These are phyloP conservation scores for Aspergillus sp. DNA, from an alignment of 2,329 filamentous ascomycete genomes.

Conservation along the genomic window DNA sequence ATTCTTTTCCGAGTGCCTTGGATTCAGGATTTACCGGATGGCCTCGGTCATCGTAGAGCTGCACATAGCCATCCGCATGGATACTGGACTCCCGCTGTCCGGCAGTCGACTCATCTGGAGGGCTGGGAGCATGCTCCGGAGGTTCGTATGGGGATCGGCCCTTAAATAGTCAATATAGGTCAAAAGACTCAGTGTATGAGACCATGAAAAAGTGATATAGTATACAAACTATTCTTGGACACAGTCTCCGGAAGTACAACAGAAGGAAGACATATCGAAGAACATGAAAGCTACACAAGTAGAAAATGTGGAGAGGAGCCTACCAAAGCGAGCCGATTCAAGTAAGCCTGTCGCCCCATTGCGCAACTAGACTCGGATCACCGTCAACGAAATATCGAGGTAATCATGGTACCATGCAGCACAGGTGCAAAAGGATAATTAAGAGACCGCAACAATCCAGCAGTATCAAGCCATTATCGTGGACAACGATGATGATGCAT, in stretches of 20 bases:
- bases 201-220: neutral
- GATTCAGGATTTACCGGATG: constrained; percentile 42
- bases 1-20: constrained; percentile 31
- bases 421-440: neutral
- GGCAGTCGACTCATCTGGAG: constrained; percentile 13
- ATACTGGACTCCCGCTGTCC: constrained; percentile 17
- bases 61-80: constrained; percentile 39
- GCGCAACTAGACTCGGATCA: constrained; percentile 2
- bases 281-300: neutral
- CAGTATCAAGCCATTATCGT: neutral
- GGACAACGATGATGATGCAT: neutral
- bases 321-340: constrained; percentile 42
- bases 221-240: neutral
- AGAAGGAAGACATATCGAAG: neutral
- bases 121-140: constrained; percentile 24
- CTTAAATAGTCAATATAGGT: constrained; percentile 23
- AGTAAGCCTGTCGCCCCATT: constrained; percentile 42
- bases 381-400: neutral
- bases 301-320: constrained; percentile 12
- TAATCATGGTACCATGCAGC: too few relatives aligned
- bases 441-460: neutral
- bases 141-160: constrained; percentile 42
- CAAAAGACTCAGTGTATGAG: constrained; percentile 1
- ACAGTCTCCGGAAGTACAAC: neutral
- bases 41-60: constrained; percentile 43